Percentiles rank a stretch among this genome's conserved stretches.
phyloP scores from a whole-genome alignment of 495 filamentous ascomycete genomes.

The Talaromyces liani region DNA sequence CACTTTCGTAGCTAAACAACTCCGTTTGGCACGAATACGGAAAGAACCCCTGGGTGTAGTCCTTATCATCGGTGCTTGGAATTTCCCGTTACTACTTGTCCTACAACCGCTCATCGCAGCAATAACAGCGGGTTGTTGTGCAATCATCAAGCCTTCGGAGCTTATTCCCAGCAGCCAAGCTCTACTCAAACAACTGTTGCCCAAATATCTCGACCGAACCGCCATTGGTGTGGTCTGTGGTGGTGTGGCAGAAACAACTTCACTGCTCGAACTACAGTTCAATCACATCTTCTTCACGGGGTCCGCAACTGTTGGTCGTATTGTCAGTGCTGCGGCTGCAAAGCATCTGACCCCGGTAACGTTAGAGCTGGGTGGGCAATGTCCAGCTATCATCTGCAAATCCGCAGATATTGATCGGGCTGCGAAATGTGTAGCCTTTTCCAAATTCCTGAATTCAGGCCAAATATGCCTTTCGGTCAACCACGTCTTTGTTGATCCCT shows the following conservation, averaged over 20 bases:
- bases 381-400: slow-evolving; percentile 77
- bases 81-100: slow-evolving; percentile 71
- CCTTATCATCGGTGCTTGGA: slow-evolving; percentile 83
- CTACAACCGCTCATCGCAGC: slow-evolving; percentile 74
- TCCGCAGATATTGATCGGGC: slow-evolving; percentile 67
- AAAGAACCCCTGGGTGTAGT: slow-evolving; percentile 79
- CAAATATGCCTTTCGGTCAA: slow-evolving; percentile 83
- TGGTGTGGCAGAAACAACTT: slow-evolving; percentile 62
- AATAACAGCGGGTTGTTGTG: slow-evolving; percentile 78
- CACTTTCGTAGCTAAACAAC: slow-evolving; percentile 47
- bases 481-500: slow-evolving; percentile 69
- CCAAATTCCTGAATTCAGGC: slow-evolving; percentile 71
- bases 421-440: slow-evolving; percentile 69
- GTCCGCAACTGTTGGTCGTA: slow-evolving; percentile 58
- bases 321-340: slow-evolving; percentile 80
- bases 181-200: slow-evolving; percentile 63
- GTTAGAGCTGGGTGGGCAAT: slow-evolving; percentile 78
- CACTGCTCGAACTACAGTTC: slow-evolving; percentile 73
- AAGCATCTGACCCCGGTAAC: slow-evolving; percentile 79
- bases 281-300: slow-evolving; percentile 95
- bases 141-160: slow-evolving; percentile 79
- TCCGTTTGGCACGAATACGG: slow-evolving; percentile 58
- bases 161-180: slow-evolving; percentile 59
- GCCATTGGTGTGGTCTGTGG: slow-evolving; percentile 70
- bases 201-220: slow-evolving; percentile 57